A percentile compares a stretch with the other conserved stretches of the same genome.
phyloP scores from a whole-genome alignment of 306 rosid species.

The Potentilla sterilis region DNA sequence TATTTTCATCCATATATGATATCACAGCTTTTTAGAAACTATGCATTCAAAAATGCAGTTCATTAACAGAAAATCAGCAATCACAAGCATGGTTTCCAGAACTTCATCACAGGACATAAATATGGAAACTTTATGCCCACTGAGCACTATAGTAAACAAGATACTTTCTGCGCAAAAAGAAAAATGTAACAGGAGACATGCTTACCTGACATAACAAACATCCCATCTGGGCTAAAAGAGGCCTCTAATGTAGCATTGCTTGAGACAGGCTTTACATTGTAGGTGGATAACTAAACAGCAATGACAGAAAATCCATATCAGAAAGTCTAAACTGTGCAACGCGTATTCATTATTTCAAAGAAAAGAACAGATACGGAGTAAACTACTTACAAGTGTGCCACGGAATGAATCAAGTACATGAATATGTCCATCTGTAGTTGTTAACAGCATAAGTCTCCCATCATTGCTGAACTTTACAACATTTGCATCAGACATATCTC shows the following conservation, averaged over 20 bases:
- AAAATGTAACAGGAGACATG: conserved; percentile 12
- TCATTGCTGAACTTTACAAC: conserved; percentile 92
- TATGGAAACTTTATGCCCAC: neutral
- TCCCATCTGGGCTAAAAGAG: conserved; percentile 96
- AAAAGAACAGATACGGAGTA: neutral
- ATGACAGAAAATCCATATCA: conserved; percentile 16
- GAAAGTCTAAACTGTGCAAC: conserved; percentile 17
- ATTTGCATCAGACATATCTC: conserved; percentile 90
- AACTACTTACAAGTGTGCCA: conserved; percentile 77
- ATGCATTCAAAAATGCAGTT: neutral
- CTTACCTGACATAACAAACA: conserved; percentile 85
- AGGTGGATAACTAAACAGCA: conserved; percentile 61
- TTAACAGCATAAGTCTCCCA: conserved; percentile 85
- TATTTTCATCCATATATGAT: neutral
- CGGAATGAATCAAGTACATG: conserved; percentile 94
- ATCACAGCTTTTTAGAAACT: neutral
- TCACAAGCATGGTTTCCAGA: neutral
- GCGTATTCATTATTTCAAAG: conserved; percentile 3
- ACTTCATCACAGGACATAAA: neutral
- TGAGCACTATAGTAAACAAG: neutral
- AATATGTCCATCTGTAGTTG: conserved; percentile 81
- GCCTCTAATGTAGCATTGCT: conserved; percentile 84
- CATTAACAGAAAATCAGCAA: neutral
- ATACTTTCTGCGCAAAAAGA: neutral
- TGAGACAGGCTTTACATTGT: conserved; percentile 74